These are phyloP conservation scores for Kluyveromyces aestuarii DNA, from an alignment of 805 yeast genomes.

Conservation along the genomic window DNA sequence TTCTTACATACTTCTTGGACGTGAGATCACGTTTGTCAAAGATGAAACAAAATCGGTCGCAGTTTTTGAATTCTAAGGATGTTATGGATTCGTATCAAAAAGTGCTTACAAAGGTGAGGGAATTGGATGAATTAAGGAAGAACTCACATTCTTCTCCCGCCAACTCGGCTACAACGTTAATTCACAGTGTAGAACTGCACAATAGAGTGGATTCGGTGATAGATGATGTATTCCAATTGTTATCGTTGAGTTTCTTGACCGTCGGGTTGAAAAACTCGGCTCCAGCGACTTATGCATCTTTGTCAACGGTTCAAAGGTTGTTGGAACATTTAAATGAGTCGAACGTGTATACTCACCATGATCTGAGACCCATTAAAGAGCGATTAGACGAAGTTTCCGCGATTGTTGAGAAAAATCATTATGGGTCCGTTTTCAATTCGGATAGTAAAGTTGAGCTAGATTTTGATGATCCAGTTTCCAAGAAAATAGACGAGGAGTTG, in stretches of 20 bases:
- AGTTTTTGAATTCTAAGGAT: conserved; percentile 58
- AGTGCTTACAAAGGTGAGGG: conserved; percentile 46
- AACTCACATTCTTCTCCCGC: conserved; percentile 21
- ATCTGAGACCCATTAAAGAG: conserved; percentile 64
- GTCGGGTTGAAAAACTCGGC: conserved; percentile 87
- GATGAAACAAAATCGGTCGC: conserved; percentile 54
- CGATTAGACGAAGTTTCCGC: conserved; percentile 61
- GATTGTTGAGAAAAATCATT: conserved; percentile 42
- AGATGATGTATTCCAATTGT: conserved; percentile 84
- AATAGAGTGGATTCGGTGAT: conserved; percentile 60
- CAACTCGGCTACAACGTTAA: conserved; percentile 17
- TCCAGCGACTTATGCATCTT: conserved; percentile 88
- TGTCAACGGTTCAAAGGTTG: conserved; percentile 77
- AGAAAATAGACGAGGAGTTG: conserved; percentile 18
- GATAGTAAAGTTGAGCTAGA: conserved; percentile 10
- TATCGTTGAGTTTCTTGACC: conserved; percentile 80
- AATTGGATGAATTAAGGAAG: conserved; percentile 44
- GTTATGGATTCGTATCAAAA: conserved; percentile 50
- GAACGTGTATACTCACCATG: conserved; percentile 75
- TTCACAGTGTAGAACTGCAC: conserved; percentile 22
- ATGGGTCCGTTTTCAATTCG: conserved; percentile 7
- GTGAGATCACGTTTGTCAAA: conserved; percentile 36
- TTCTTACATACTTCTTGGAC: conserved; percentile 33
- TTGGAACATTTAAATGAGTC: conserved; percentile 76
- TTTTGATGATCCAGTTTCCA: conserved; percentile 12